Evolutionary conservation across 192 early-diverging fungal species (phyloP).

Genomic region (Entomortierella beljakovae): DNA sequence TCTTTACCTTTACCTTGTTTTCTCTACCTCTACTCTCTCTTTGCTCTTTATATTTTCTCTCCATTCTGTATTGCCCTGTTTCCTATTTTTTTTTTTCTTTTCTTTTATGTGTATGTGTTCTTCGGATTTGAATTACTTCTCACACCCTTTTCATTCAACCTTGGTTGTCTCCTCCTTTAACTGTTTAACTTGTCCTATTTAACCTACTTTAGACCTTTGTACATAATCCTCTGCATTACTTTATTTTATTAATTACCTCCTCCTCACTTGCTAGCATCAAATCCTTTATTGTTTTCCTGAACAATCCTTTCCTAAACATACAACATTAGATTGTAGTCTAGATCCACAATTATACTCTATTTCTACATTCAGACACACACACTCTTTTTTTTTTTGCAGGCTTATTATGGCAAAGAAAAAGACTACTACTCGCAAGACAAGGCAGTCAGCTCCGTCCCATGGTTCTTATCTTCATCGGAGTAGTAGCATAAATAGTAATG

Average conservation of each 20-base stretch:
- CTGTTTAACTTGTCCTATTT: too few species aligned
- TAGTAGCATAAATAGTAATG: constrained; percentile 6
- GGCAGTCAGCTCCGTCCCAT: constrained; percentile 6
- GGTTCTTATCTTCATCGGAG: constrained; percentile 10
- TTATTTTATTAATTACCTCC: too few species aligned
- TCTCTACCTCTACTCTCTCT: neutral
- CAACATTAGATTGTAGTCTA: neutral
- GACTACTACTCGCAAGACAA: constrained; percentile 38
- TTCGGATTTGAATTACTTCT: neutral
- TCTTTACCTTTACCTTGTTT: too few species aligned
- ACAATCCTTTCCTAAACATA: too few species aligned
- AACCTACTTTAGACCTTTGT: too few species aligned
- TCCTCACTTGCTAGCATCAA: too few species aligned
- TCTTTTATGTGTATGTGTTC: neutral
- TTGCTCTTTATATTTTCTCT: neutral
- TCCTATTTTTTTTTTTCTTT: neutral
- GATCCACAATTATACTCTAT: neutral
- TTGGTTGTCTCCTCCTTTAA: too few species aligned
- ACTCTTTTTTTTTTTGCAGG: neutral
- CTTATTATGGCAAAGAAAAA: constrained; percentile 51
- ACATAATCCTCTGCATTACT: too few species aligned
- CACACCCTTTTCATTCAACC: neutral
- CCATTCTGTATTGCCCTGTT: neutral
- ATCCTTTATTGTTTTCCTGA: too few species aligned
- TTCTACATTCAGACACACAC: neutral